A percentile compares a stretch with the other conserved stretches of the same genome.
Evolutionary conservation across 371 early-diverging fungal genomes (phyloP).

Genomic region (Mucor piriformis): DNA sequence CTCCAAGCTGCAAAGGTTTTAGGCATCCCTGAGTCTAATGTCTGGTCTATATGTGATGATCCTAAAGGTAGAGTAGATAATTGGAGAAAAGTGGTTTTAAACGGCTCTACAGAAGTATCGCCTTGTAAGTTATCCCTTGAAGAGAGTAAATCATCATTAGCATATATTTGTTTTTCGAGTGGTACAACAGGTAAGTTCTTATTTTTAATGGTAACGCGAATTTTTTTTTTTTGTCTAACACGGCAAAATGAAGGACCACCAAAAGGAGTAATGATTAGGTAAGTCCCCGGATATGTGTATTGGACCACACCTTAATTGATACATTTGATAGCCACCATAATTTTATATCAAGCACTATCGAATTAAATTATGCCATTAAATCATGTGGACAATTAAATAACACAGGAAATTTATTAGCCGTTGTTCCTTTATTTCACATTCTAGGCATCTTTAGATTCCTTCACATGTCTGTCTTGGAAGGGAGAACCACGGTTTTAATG

Average conservation of each 20-base stretch:
- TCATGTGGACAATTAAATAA: not conserved
- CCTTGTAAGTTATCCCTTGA: slow-evolving; percentile 8
- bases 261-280: slow-evolving; percentile 17
- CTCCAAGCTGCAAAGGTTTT: slow-evolving; percentile 51
- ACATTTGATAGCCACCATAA: slow-evolving; percentile 20
- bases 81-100: slow-evolving; percentile 6
- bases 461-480: slow-evolving; percentile 8
- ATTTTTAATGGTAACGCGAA: not conserved
- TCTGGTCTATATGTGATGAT: slow-evolving; percentile 55
- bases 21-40: slow-evolving; percentile 46
- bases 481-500: slow-evolving; percentile 26
- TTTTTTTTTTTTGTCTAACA: not conserved
- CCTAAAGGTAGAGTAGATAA: slow-evolving; percentile 13
- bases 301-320: not conserved
- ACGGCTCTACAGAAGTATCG: not conserved
- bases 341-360: slow-evolving; percentile 24
- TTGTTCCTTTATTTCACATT: slow-evolving; percentile 83
- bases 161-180: slow-evolving; percentile 28
- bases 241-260: slow-evolving; percentile 7
- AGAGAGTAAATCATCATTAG: slow-evolving; percentile 13
- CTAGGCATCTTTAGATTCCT: slow-evolving; percentile 56
- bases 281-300: no score
- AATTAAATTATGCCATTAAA: not conserved
- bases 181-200: slow-evolving; percentile 30
- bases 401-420: slow-evolving; percentile 55